Base-by-base conservation (phyloP, 371 early-diverging fungal species). In the Cokeromyces recurvatus region DNA sequence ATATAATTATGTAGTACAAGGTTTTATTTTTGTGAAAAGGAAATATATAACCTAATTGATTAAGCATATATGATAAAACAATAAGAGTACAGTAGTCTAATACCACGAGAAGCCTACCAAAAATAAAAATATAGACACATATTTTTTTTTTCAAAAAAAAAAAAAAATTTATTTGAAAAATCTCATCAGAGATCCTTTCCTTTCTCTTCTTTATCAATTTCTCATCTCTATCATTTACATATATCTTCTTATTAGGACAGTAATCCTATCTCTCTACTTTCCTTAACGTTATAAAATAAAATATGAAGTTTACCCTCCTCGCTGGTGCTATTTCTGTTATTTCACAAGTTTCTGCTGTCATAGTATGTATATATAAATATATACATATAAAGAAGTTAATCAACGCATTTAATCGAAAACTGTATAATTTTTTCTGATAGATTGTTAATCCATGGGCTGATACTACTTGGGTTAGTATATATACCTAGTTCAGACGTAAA, bases 391-490 rank as follows among this genome's bases (percentile, higher is more conserved):
- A n/a, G n/a, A n/a, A n/a, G n/a, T n/a, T 23, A 38, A 31, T 15
- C 29, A 19, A 9, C 4, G 14, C 11, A 48, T 10, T 11, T n/a
- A 35, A 21, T n/a, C n/a, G n/a, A n/a, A 41, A 38, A 40, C 29
- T 35, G 17, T 37, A 27, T 38, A 47, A 34, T 25, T 34, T 41
- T 42, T 36, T 38, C 24, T 35, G 15, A 31, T 59, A 73, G 73
- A 48, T 73, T 46, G 43, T 73, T 32, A 66, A 60, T 43, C 73
- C 73, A 20, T 73, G 73, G 73, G 54, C 57, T 34, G 37, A 48
- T 20, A 42, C 57, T 38, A 51, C 41, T 38, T 73, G 73, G 73
- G 73, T 73, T 64, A 58, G 51, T 49, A 6, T 11, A 14, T 27
- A 7, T 11, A 27, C 11, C 29, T 11, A 7, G 15, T 34, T 34